Conservation (phyloP, 306 rosid genomes). For the Quillaja saponaria region DNA sequence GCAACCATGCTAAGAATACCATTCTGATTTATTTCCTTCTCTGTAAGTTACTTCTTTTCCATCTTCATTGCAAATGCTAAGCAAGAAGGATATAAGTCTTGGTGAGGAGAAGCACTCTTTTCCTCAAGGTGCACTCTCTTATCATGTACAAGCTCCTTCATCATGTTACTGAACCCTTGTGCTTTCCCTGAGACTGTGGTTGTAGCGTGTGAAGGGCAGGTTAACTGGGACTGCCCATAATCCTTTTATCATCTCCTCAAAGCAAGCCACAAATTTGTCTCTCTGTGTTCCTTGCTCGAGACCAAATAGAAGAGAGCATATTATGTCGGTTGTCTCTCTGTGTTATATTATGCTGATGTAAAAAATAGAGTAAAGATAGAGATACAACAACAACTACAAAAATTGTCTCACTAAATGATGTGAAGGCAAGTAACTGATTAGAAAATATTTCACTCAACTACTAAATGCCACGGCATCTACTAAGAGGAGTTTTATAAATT, state of each 20-base stretch:
- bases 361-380: too few relatives aligned
- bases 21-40: slow-evolving; percentile 43
- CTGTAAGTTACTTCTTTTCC: slow-evolving; percentile 28
- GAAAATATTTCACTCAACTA: too few relatives aligned
- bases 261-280: slow-evolving; percentile 7
- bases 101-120: slow-evolving; percentile 29
- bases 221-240: slow-evolving; percentile 45
- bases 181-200: slow-evolving; percentile 40
- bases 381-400: too few relatives aligned
- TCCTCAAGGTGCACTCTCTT: slow-evolving; percentile 30
- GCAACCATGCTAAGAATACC: slow-evolving; percentile 40
- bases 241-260: slow-evolving; percentile 43
- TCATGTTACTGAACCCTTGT: slow-evolving; percentile 34
- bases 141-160: slow-evolving; percentile 34
- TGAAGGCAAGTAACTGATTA: too few relatives aligned
- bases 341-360: too few relatives aligned
- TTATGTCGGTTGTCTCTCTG: neutral
- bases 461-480: too few relatives aligned
- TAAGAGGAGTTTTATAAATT: too few relatives aligned
- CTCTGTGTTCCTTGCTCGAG: too few relatives aligned
- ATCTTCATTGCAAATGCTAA: slow-evolving; percentile 31
- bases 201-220: slow-evolving; percentile 49
- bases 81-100: slow-evolving; percentile 48
- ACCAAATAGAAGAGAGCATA: too few relatives aligned
- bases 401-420: too few relatives aligned